These are phyloP conservation scores for Trametes pubescens DNA, from an alignment of 1,284 basidiomycete species.

Conservation along the genomic window DNA sequence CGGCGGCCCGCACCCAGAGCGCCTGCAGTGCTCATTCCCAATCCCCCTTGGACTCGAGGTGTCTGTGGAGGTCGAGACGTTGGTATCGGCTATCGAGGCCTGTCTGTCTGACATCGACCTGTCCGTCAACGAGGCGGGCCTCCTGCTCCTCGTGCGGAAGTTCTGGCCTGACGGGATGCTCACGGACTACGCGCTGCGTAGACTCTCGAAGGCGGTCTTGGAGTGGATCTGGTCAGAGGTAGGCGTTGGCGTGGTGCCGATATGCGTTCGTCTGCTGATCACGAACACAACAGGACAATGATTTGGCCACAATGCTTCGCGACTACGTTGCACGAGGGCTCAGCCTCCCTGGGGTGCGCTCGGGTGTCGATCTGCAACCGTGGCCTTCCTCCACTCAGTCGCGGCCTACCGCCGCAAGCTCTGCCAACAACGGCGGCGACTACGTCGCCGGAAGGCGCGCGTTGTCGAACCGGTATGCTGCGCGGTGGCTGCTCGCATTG, in stretches of 20 bases:
- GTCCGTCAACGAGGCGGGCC: conserved; percentile 75
- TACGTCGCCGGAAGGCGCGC: conserved; percentile 65
- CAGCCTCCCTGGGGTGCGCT: conserved; percentile 70
- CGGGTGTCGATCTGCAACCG: conserved; percentile 48
- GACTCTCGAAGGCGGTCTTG: conserved; percentile 61
- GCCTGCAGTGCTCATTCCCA: conserved; percentile 62
- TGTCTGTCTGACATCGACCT: conserved; percentile 75
- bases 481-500: conserved; percentile 69
- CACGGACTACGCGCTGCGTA: conserved; percentile 69
- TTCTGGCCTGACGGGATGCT: conserved; percentile 79
- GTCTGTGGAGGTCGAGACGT: conserved; percentile 73
- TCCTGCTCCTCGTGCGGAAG: conserved; percentile 67
- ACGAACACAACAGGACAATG: conserved; percentile 57
- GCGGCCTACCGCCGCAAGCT: conserved; percentile 50
- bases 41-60: conserved; percentile 76
- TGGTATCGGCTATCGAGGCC: conserved; percentile 76
- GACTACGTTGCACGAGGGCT: conserved; percentile 65
- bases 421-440: conserved; percentile 67
- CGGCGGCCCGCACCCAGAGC: conserved; percentile 38
- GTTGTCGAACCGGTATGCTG: conserved; percentile 60
- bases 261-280: neutral
- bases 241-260: conserved; percentile 21
- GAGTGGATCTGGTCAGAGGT: conserved; percentile 75
- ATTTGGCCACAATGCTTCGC: conserved; percentile 65
- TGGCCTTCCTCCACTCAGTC: conserved; percentile 57